Base-by-base conservation (phyloP, 148 eudicot species). In the Nepenthes gracilis region DNA sequence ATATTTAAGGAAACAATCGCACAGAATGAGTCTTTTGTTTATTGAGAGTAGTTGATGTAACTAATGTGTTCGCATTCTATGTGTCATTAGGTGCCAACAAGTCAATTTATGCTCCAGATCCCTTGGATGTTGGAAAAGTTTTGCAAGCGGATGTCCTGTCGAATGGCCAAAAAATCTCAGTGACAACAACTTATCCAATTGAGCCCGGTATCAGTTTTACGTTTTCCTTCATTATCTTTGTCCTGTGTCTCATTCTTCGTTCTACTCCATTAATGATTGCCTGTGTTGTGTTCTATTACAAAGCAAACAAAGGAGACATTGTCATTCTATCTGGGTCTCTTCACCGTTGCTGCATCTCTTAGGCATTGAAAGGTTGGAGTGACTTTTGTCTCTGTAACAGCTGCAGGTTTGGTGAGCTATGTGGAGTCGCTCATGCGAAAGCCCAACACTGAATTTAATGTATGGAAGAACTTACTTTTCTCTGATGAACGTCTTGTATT, bases 41-140 rank as follows among this genome's bases (percentile, higher is more conserved):
- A 40, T 4, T 40, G 45, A 40, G 4, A 8, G 45, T 40, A 40
- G 8, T 40, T 3, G 4, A 8, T 40, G 45, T 40, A 40, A 40
- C 8, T 1, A 4, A 3, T 40, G 45, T 40, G 45, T 40, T 40
- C 11, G 0, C 13, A 6, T 59, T 36, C 49, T 40, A 34, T 61
- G 6, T n/a, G 15, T 68, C 37, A 37, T 57, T 68, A 92, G 98
- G 98, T 75, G 98, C 98, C 64, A 81, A 74, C 79, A 88, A 86
- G 83, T 62, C 85, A 33, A 70, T 82, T 37, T 92, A 92, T 72
- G 96, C 96, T 53, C 98, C 91, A 0, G 98, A 92, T 71, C 98
- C 98, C n/a, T 80, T 83, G 55, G 98, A 92, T 54, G 87, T 92
- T 60, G 90, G 94, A 38, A 80, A 93, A 67, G 72, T 78, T 57